Percentiles rank a stretch among this genome's conserved stretches.
Evolutionary conservation across 805 yeast genomes (phyloP).

Genomic region (Saitoella complicata): DNA sequence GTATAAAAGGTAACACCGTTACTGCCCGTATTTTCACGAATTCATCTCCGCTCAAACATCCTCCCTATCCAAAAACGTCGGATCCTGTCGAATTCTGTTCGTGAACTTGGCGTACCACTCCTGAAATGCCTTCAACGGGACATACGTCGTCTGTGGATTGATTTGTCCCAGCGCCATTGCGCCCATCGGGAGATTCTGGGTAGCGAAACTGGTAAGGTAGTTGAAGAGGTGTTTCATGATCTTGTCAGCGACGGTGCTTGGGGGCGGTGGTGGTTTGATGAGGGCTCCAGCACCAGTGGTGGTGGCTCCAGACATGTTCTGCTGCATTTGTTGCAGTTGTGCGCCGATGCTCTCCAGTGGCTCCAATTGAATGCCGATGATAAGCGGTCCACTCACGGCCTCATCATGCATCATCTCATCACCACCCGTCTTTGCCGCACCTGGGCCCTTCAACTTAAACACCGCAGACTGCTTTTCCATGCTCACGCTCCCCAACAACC

Average conservation of each 20-base stretch:
- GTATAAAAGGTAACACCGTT: too few relatives aligned
- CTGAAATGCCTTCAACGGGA: constrained; percentile 1
- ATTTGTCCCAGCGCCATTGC: neutral
- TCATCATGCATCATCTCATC: neutral
- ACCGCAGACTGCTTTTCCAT: constrained; percentile 2
- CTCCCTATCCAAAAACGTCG: constrained; percentile 1
- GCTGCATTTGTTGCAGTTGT: too few relatives aligned
- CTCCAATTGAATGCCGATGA: neutral
- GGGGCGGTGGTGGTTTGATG: constrained; percentile 1
- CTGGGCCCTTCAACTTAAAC: neutral
- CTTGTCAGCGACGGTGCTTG: neutral
- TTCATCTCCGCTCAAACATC: neutral
- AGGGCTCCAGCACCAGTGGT: neutral
- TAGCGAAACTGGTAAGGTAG: constrained; percentile 1
- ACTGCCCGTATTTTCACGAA: too few relatives aligned
- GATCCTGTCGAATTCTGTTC: neutral
- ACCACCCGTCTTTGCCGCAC: neutral
- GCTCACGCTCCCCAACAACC: constrained; percentile 18
- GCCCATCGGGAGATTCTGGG: neutral
- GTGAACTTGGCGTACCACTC: constrained; percentile 2
- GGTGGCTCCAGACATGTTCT: too few relatives aligned
- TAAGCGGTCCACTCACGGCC: neutral
- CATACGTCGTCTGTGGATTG: neutral
- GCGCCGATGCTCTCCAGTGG: neutral
- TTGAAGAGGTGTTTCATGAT: neutral